These are phyloP conservation scores for Vigna radiata DNA, from an alignment of 306 rosid genomes.

Conservation along the genomic window DNA sequence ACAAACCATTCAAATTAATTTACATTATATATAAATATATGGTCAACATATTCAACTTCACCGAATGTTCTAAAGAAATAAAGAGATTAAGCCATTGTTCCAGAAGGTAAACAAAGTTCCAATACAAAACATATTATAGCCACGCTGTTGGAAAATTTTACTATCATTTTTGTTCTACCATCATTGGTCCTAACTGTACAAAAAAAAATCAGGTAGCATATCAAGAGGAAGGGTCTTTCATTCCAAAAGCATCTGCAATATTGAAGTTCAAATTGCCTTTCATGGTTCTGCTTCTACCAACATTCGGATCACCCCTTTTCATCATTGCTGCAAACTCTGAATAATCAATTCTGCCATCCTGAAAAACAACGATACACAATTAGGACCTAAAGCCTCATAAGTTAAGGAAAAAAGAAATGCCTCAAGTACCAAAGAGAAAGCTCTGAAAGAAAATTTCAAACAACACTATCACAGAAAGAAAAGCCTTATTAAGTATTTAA, in stretches of 20 bases:
- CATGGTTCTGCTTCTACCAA: slow-evolving; percentile 73
- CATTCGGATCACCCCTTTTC: slow-evolving; percentile 67
- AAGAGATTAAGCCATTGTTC: slow-evolving; percentile 28
- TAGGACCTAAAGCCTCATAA: background rate
- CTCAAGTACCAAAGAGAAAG: background rate
- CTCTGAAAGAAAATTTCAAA: background rate
- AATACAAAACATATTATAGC: slow-evolving; percentile 24
- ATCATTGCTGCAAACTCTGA: slow-evolving; percentile 91
- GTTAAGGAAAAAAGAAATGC: background rate
- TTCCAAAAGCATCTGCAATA: slow-evolving; percentile 79
- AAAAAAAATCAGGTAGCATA: slow-evolving; percentile 39
- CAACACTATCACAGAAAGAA: background rate
- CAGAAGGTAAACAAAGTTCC: slow-evolving; percentile 39
- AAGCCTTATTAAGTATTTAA: too few relatives aligned
- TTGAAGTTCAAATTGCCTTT: slow-evolving; percentile 74
- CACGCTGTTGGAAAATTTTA: slow-evolving; percentile 28
- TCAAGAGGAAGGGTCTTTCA: slow-evolving; percentile 57
- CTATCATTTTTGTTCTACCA: slow-evolving; percentile 42
- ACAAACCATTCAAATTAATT: background rate
- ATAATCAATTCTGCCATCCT: slow-evolving; percentile 94
- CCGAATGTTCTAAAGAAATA: background rate
- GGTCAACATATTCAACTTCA: slow-evolving; percentile 13
- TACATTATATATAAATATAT: background rate
- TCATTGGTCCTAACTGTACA: slow-evolving; percentile 51
- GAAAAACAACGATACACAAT: slow-evolving; percentile 3